These are phyloP conservation scores for Colletotrichum sublineola DNA, from an alignment of 2,329 filamentous ascomycete species.

Conservation along the genomic window DNA sequence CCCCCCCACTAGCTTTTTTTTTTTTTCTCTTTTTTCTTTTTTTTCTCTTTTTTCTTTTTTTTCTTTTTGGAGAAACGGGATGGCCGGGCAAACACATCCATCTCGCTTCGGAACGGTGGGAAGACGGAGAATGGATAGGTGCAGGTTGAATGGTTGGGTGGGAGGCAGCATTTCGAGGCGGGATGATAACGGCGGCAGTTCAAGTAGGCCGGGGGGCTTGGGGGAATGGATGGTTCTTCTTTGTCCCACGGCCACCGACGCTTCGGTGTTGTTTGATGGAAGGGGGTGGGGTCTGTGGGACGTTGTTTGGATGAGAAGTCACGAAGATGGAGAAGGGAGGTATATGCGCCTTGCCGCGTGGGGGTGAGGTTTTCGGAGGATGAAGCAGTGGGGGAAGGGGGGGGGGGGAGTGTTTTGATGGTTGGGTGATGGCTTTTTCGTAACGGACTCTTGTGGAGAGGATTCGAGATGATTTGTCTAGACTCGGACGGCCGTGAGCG, in stretches of 20 bases:
- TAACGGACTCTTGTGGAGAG: background rate
- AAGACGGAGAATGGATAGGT: conserved; percentile 13
- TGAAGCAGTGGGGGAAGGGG: background rate
- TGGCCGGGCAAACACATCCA: background rate
- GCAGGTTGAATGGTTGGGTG: background rate
- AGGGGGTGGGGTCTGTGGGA: background rate
- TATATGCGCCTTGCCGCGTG: conserved; percentile 17
- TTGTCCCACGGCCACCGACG: background rate
- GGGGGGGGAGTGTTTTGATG: background rate
- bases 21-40: background rate
- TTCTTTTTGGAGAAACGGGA: background rate
- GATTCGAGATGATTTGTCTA: background rate
- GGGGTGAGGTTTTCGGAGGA: background rate
- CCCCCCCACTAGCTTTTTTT: background rate
- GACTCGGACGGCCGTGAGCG: background rate
- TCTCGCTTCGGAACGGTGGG: background rate
- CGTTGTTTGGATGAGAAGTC: conserved; percentile 20
- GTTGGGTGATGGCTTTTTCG: background rate
- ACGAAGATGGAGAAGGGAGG: background rate
- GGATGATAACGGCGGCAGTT: background rate
- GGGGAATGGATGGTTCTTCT: background rate
- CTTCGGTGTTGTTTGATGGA: conserved; percentile 1
- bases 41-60: background rate
- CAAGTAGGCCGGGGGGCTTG: background rate
- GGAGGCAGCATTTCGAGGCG: too few relatives aligned